Conservation (phyloP, 441 rosid species). For the Metrosideros polymorpha region DNA sequence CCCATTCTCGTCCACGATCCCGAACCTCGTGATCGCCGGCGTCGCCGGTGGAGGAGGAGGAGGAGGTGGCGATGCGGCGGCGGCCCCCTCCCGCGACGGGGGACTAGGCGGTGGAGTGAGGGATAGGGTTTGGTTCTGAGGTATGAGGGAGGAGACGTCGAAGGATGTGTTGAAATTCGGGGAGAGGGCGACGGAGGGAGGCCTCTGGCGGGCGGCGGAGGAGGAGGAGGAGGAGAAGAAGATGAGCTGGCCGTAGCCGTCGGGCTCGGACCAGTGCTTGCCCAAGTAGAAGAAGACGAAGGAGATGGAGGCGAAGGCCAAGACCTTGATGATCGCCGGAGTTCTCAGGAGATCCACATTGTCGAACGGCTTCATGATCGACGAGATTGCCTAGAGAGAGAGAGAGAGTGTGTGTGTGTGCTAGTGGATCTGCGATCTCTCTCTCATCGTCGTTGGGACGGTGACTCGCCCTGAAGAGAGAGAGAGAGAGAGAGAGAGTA, state of each 20-base stretch:
- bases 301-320: conserved; percentile 42
- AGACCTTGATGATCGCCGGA: conserved; percentile 37
- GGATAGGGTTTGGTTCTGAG: conserved; percentile 12
- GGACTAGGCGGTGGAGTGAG: background rate
- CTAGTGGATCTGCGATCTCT: background rate
- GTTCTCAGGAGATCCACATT: conserved; percentile 37
- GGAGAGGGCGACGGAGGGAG: conserved; percentile 36
- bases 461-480: background rate
- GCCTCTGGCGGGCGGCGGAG: conserved; percentile 7
- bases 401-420: background rate
- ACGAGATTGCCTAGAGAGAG: background rate
- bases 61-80: conserved; percentile 9
- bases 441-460: background rate
- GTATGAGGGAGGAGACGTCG: conserved; percentile 31
- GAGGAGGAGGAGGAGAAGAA: conserved; percentile 40
- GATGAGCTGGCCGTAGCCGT: conserved; percentile 46
- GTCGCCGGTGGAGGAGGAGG: conserved; percentile 18
- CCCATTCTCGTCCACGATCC: conserved; percentile 74
- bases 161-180: conserved; percentile 45
- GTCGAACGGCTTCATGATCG: conserved; percentile 37
- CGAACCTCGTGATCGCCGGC: conserved; percentile 26
- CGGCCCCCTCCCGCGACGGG: background rate
- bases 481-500: background rate
- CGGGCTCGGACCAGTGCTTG: conserved; percentile 60
- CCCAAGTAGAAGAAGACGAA: conserved; percentile 77